phyloP scores from a whole-genome alignment of 192 early-diverging fungal species.

The Paraglomus brasilianum region DNA sequence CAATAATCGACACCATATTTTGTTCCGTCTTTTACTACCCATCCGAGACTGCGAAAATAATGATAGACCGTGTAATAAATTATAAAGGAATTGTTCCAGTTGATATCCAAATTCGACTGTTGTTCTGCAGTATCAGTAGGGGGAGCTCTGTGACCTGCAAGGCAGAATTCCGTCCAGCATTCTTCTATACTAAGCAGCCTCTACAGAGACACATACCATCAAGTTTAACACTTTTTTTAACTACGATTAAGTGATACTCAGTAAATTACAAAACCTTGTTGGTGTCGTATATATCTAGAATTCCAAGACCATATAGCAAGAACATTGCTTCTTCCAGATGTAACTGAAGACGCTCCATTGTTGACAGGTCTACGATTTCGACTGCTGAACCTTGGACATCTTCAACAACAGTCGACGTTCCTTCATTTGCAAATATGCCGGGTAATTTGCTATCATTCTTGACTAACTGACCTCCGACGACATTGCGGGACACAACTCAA shows the following conservation, averaged over 20 bases:
- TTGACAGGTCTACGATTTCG: background rate
- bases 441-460: background rate
- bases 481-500: background rate
- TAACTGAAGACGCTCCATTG: conserved; percentile 66
- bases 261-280: conserved; percentile 26
- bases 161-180: conserved; percentile 40
- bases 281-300: conserved; percentile 45
- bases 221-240: background rate
- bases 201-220: background rate
- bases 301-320: conserved; percentile 57
- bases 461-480: background rate
- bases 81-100: conserved; percentile 51
- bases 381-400: background rate
- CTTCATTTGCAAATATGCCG: conserved; percentile 1
- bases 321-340: conserved; percentile 76
- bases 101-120: background rate
- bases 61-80: conserved; percentile 77
- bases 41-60: conserved; percentile 76
- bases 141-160: background rate
- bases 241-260: background rate
- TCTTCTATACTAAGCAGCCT: conserved; percentile 38
- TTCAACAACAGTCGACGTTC: background rate
- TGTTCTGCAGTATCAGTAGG: background rate
- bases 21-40: conserved; percentile 79
- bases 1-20: conserved; percentile 85